Base-by-base conservation (phyloP, 2,329 filamentous ascomycete species). In the Sporothrix globosa region DNA sequence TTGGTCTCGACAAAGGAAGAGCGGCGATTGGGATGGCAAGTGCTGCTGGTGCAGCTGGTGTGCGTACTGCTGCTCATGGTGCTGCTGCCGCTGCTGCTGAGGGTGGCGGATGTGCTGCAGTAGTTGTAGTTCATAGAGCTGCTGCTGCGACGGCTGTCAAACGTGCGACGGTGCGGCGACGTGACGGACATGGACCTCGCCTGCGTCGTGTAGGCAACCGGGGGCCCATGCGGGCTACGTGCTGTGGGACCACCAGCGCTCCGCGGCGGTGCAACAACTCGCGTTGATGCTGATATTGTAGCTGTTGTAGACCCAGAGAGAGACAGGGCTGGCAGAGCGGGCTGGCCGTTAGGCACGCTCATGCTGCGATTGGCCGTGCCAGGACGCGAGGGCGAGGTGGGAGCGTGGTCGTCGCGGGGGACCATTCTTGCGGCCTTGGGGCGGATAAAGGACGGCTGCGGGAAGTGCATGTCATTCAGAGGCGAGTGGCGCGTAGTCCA, bases 401-500 rank as follows among this genome's bases (percentile, higher is more conserved):
- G 44, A 61, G 7, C 73, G 21, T 74, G 74, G 75, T 85, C 85
- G 63, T 87, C 83, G 63, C 87, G 82, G n/a, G 87, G 86, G 61
- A 82, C 78, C 87, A 89, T 88, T 30, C 84, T 82, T 69, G 80
- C 81, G 19, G 82, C 81, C 50, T 81, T 87, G 34, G 87, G 87
- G 60, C 84, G 81, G 72, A 89, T 85, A 73, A 86, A 89, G 0
- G 85, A 85, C 7, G 85, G 82, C 24, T 81, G 81, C 4, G 85
- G 85, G 72, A 86, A 87, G 66, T 80, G 77, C 24, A 61, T 10
- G 24, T 72, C 70, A 2, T 63, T 13, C 4, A 67, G 30, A 2
- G 69, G 34, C 6, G 66, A 5, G 65, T 44, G 9, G 48, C 48
- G 30, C 14, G 53, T 27, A 67, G 79, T 80, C 67, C 61, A 41